Evolutionary conservation across 306 rosid species (phyloP), one percentile per base, ranked within the genome.

Genomic region (Vigna reflexopilosa): DNA sequence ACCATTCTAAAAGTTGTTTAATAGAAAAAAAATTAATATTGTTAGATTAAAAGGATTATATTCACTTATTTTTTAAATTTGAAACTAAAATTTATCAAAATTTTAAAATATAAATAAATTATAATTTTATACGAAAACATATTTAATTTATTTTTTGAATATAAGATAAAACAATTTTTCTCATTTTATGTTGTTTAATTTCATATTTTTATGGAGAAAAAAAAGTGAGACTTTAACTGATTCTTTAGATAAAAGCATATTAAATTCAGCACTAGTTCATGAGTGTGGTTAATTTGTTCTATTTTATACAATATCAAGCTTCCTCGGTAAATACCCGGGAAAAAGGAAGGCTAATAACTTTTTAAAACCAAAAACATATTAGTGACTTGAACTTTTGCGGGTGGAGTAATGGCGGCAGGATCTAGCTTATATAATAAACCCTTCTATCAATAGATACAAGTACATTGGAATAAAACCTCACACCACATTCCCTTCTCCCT

Each of bases 341-440:
- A 15, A 24, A 47, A 47, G 47, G 49, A 22, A 4, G 7, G 38
- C 38, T 34, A 34, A 34, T 6, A 4, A 34, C 7, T 34, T 34
- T 34, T 34, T 6, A 0, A 6, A 34, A 34, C 38, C 38, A 34
- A 34, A 34, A 9, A 50, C 16, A 12, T 7, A 55, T 17, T 71
- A 55, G 50, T 26, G 19, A 57, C 44, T 51, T 77, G 28, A 34
- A 36, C 62, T 45, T 45, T 47, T 47, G 61, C 45, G 76, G 52
- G 70, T 69, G 82, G 59, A 47, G 63, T 78, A 63, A 8, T 42
- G 84, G 70, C 45, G 34, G 51, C 83, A 40, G 22, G 24, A 38
- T 38, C 44, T 44, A 67, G 15, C 55, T 19, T 30, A 66, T 30
- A 66, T 47, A 44, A 34, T 47, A 42, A 42, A 48, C 30, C 54